These are phyloP conservation scores for Rhodotorula kratochvilovae DNA, from an alignment of 768 basidiomycete genomes.

Conservation along the genomic window DNA sequence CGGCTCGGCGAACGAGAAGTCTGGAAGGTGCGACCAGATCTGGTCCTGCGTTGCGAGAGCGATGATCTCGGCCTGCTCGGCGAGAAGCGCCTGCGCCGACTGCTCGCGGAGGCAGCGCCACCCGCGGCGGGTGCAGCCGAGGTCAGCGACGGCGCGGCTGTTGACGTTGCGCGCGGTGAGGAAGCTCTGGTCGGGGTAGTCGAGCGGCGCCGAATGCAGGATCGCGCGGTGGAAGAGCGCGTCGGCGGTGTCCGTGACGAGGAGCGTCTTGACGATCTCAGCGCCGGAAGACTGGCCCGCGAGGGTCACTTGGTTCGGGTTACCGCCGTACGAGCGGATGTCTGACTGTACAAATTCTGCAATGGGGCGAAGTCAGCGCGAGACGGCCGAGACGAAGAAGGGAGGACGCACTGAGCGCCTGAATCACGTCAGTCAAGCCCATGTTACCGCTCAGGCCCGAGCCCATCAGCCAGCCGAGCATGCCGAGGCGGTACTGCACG, in stretches of 20 bases:
- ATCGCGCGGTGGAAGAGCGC: conserved; percentile 72
- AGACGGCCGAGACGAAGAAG: too few relatives aligned
- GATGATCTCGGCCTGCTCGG: conserved; percentile 10
- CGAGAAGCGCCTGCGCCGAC: conserved; percentile 52
- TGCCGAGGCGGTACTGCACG: conserved; percentile 77
- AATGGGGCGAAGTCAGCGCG: background rate
- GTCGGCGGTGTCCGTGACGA: conserved; percentile 66
- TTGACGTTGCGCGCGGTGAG: conserved; percentile 17
- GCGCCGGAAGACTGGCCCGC: conserved; percentile 52
- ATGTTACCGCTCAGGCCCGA: conserved; percentile 52
- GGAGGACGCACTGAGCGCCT: conserved; percentile 52
- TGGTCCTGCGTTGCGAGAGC: background rate
- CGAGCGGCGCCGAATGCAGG: conserved; percentile 79
- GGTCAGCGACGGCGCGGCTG: background rate
- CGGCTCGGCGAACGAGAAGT: conserved; percentile 50
- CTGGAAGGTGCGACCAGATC: background rate
- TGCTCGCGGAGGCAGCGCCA: conserved; percentile 57
- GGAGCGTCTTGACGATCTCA: conserved; percentile 67
- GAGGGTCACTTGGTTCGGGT: conserved; percentile 55
- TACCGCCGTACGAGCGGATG: conserved; percentile 65
- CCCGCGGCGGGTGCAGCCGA: conserved; percentile 47
- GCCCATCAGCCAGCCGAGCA: conserved; percentile 52
- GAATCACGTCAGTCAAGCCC: conserved; percentile 65
- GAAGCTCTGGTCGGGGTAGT: conserved; percentile 40
- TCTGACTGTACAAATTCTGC: conserved; percentile 59